A percentile compares a stretch with the other conserved stretches of the same genome.
phyloP scores from a whole-genome alignment of 2,329 filamentous ascomycete species.

The Elsinoe ampelina region DNA sequence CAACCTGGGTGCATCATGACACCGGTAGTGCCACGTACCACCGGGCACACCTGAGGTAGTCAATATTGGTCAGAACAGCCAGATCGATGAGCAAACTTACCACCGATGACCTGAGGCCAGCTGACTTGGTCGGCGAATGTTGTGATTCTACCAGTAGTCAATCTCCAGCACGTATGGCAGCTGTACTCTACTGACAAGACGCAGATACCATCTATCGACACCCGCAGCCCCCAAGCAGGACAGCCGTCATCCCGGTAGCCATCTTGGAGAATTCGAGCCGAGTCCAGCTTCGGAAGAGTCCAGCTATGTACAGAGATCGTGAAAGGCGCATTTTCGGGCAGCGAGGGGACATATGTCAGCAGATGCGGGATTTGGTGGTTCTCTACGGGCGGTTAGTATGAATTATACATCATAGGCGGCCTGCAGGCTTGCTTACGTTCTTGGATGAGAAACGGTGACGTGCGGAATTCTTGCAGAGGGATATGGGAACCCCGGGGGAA shows the following conservation, averaged over 20 bases:
- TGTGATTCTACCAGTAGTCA: slow-evolving; percentile 25
- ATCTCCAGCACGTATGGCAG: not conserved
- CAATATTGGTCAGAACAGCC: not conserved
- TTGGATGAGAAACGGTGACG: slow-evolving; percentile 59
- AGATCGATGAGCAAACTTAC: slow-evolving; percentile 16
- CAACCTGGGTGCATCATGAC: not conserved
- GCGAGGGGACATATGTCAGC: slow-evolving; percentile 61
- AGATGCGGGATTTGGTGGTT: slow-evolving; percentile 50
- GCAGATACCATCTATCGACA: slow-evolving; percentile 59
- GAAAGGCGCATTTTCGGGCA: slow-evolving; percentile 51
- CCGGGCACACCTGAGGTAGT: not conserved
- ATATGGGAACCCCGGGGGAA: slow-evolving; percentile 55
- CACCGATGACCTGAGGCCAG: slow-evolving; percentile 48
- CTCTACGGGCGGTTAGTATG: slow-evolving; percentile 15
- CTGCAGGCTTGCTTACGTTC: slow-evolving; percentile 25
- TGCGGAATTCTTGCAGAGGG: slow-evolving; percentile 75
- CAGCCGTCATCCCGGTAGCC: slow-evolving; percentile 34
- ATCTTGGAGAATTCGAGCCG: slow-evolving; percentile 47
- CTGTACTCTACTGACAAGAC: slow-evolving; percentile 43
- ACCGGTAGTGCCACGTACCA: not conserved
- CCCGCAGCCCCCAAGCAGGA: slow-evolving; percentile 40
- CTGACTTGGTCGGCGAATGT: slow-evolving; percentile 43
- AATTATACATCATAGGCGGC: not conserved
- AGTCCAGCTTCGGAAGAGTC: slow-evolving; percentile 52
- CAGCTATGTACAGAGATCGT: slow-evolving; percentile 68